Evolutionary conservation across 2,329 filamentous ascomycete genomes (phyloP), one percentile per base, ranked within the genome.

Genomic region (Colletotrichum sp.): DNA sequence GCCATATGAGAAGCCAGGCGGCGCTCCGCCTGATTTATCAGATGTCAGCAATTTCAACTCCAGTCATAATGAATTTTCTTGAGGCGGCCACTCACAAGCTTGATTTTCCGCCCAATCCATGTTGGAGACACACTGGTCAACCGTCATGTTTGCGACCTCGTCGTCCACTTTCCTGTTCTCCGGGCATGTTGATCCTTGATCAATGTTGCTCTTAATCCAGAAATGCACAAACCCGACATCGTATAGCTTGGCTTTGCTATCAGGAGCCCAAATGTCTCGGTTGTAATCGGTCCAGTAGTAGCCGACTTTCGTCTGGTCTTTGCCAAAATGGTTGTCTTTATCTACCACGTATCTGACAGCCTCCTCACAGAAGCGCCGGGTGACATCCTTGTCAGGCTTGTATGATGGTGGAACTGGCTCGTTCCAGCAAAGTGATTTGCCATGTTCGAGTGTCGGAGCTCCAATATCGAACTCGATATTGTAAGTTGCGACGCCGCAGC

Each of bases 271-370:
- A 4, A 75, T 60, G 5, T 30, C 13, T 18, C 68, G 72, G 72
- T 72, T 67, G 30, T 75, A 75, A n/a, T 71, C 69, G 8, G 68
- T 75, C 68, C 68, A 75, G 18, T 66, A 75, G 18, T 48, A 71
- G 10, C 72, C 72, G 26, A 52, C 52, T 13, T 63, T 30, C 28
- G 64, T 28, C 3, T 13, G 18, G 8, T 22, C 32, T 18, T 44
- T 24, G 22, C 63, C 39, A 24, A 75, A 75, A 7, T 48, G 8
- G 28, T 34, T 36, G 3, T 62, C 62, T 18, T 18, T 26, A 5
- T 66, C 16, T 4, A 28, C 15, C 6, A 75, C 52, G 28, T 30
- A 22, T 3, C 6, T 12, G 22, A 75, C n/a, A 15, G 68, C 62
- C 22, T 55, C 60, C 5, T 60, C 22, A 63, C 72, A 75, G 24